Conservation (phyloP, 345 rosid genomes). For the Odontarrhena argentea region DNA sequence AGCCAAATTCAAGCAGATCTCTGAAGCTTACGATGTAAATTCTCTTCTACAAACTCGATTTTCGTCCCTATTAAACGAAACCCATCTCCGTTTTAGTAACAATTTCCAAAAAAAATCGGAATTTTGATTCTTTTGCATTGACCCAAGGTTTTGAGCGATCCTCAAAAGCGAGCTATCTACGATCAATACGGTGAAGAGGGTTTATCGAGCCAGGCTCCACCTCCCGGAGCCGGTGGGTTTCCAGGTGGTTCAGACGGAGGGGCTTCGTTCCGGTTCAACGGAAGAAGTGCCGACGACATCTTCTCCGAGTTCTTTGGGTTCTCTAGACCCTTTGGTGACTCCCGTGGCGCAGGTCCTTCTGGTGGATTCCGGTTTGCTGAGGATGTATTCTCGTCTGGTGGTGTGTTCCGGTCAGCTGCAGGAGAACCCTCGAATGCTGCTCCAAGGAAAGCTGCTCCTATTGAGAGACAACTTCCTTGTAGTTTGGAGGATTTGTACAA, state of each 20-base stretch:
- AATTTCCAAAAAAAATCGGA: background rate
- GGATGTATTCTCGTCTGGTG: conserved; percentile 55
- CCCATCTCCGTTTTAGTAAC: background rate
- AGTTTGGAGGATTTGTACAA: conserved; percentile 89
- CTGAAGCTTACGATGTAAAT: conserved; percentile 88
- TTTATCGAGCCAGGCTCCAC: conserved; percentile 71
- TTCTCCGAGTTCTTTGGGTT: conserved; percentile 86
- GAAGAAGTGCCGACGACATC: conserved; percentile 79
- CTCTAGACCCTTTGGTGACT: conserved; percentile 64
- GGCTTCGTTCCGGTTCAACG: conserved; percentile 62
- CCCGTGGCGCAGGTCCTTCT: conserved; percentile 59
- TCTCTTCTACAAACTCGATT: conserved; percentile 19
- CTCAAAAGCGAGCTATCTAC: conserved; percentile 73
- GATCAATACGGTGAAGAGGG: conserved; percentile 96
- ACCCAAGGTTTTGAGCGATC: conserved; percentile 72
- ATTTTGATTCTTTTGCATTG: conserved; percentile 5
- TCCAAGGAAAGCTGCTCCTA: conserved; percentile 67
- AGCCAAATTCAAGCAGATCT: conserved; percentile 89
- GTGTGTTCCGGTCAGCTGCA: conserved; percentile 34
- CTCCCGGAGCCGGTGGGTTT: conserved; percentile 69
- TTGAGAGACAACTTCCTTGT: conserved; percentile 75
- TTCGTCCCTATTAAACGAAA: background rate
- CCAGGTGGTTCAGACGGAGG: conserved; percentile 49
- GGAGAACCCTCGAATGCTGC: conserved; percentile 54
- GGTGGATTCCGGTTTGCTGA: conserved; percentile 62